Conservation (phyloP, 495 filamentous ascomycete genomes). For the Neurospora africana region DNA sequence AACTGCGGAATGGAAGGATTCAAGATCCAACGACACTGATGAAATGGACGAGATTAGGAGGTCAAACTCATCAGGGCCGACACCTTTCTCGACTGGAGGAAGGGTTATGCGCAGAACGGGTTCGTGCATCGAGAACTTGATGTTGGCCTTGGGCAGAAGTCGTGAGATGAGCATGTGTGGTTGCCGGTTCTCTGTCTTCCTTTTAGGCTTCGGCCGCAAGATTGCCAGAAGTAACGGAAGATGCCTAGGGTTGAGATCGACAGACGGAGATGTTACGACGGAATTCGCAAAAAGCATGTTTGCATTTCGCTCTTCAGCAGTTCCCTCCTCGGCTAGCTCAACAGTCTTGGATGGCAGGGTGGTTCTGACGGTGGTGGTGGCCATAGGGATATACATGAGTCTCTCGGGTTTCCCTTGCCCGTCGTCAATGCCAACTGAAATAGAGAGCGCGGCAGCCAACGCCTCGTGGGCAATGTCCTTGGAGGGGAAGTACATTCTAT, state of each 20-base stretch:
- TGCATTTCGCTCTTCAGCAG: constrained; percentile 77
- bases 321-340: constrained; percentile 60
- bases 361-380: constrained; percentile 88
- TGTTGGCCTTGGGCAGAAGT: constrained; percentile 83
- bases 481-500: constrained; percentile 97
- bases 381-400: constrained; percentile 92
- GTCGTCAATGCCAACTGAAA: constrained; percentile 85
- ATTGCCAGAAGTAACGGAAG: constrained; percentile 77
- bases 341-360: constrained; percentile 93
- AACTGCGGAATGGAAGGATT: constrained; percentile 84
- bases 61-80: constrained; percentile 73
- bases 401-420: constrained; percentile 73
- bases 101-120: constrained; percentile 84
- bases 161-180: constrained; percentile 72
- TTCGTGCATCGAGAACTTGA: constrained; percentile 94
- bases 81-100: constrained; percentile 51
- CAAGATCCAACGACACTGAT: constrained; percentile 80
- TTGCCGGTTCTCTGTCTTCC: constrained; percentile 24
- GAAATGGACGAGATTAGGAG: constrained; percentile 90
- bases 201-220: constrained; percentile 46
- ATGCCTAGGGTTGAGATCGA: constrained; percentile 92
- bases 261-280: constrained; percentile 87
- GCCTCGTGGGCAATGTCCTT: constrained; percentile 93
- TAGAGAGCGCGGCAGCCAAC: constrained; percentile 79
- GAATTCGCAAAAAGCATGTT: constrained; percentile 96